Evolutionary conservation across 305 asterid genomes (phyloP).

Genomic region (Fraxinus ornus): DNA sequence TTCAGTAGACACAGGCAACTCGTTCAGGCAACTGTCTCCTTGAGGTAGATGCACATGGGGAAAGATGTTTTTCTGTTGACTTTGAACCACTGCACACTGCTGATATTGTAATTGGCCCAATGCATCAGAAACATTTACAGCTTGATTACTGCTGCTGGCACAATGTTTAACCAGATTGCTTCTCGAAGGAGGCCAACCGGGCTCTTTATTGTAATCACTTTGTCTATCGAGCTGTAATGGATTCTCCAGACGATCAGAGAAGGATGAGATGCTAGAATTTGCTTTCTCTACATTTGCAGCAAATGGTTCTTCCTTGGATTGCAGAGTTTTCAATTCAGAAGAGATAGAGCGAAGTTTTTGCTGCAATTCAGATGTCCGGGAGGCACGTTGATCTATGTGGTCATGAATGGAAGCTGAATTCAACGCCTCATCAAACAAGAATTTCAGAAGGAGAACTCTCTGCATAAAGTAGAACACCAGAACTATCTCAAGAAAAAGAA

Average conservation of each 20-base stretch:
- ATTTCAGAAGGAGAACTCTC: conserved; percentile 80
- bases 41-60: conserved; percentile 31
- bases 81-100: conserved; percentile 34
- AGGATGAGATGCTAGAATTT: conserved; percentile 37
- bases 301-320: conserved; percentile 57
- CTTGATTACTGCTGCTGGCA: conserved; percentile 24
- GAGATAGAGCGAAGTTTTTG: conserved; percentile 64
- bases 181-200: conserved; percentile 30
- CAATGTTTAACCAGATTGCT: conserved; percentile 25
- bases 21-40: conserved; percentile 34
- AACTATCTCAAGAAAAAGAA: conserved; percentile 4
- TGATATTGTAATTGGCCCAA: conserved; percentile 29
- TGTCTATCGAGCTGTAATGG: conserved; percentile 27
- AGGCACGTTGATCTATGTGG: conserved; percentile 68
- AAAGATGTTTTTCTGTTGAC: conserved; percentile 33
- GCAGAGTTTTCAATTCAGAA: conserved; percentile 58
- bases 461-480: conserved; percentile 44
- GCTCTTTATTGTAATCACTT: conserved; percentile 30
- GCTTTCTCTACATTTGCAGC: conserved; percentile 44
- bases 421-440: conserved; percentile 79
- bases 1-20: conserved; percentile 25
- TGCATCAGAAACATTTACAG: conserved; percentile 17
- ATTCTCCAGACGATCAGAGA: conserved; percentile 32
- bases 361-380: conserved; percentile 68
- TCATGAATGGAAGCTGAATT: conserved; percentile 68